Conservation (phyloP, 2,329 filamentous ascomycete species). For the Calonectria hawksworthii region DNA sequence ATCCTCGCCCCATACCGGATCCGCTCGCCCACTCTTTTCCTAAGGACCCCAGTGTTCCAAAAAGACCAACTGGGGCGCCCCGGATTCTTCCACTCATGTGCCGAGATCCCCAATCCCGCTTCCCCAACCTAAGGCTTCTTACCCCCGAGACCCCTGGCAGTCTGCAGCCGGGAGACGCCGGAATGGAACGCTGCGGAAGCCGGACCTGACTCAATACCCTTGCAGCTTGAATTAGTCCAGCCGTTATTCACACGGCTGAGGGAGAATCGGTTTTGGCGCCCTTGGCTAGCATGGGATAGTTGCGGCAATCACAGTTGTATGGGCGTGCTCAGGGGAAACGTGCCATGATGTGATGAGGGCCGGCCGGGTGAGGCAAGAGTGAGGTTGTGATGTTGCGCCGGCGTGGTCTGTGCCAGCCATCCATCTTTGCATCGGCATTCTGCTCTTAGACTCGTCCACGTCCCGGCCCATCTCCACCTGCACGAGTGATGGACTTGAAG, state of each 20-base stretch:
- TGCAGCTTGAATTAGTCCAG: constrained; percentile 6
- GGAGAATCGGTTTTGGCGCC: not conserved
- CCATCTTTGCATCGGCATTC: not conserved
- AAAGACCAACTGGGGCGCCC: constrained; percentile 1
- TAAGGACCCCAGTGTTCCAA: not conserved
- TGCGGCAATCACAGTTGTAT: not conserved
- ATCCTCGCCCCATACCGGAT: not conserved
- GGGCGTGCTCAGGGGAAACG: constrained; percentile 21
- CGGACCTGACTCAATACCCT: constrained; percentile 20
- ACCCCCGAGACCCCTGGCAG: constrained; percentile 4
- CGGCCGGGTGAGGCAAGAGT: constrained; percentile 6
- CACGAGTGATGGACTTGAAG: constrained; percentile 9
- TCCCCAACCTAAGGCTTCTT: not conserved
- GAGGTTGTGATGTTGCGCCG: not conserved
- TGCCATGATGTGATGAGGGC: constrained; percentile 22
- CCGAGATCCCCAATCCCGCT: constrained; percentile 19
- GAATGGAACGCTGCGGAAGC: constrained; percentile 8
- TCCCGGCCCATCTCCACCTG: constrained; percentile 19
- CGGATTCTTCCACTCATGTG: constrained; percentile 6
- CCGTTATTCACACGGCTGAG: constrained; percentile 8
- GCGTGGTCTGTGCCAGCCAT: not conserved
- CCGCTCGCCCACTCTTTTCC: not conserved
- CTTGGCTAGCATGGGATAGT: constrained; percentile 21
- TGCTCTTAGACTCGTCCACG: constrained; percentile 7
- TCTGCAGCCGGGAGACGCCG: not conserved